Base-by-base conservation (phyloP, 2,329 filamentous ascomycete species). In the Immersiporthe knoxdaviesiana region DNA sequence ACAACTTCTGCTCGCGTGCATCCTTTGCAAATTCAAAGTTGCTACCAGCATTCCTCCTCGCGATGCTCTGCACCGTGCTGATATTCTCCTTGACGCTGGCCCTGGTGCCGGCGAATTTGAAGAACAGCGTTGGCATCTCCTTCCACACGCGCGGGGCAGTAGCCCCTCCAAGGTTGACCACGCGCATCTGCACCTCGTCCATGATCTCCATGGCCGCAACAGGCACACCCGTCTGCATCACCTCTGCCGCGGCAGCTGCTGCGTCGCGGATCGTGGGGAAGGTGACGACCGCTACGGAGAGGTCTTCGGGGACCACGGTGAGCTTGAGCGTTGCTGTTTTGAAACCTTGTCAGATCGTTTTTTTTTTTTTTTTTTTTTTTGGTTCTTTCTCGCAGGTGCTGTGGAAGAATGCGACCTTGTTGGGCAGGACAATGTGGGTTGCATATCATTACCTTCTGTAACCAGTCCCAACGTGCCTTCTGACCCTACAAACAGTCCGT, bases 181-280 rank as follows among this genome's bases (percentile, higher is more conserved):
- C 91, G 72, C 84, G 86, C 92, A 96, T 96, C 79, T 94, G 92
- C 3, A 95, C 91, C 69, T 96, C 92, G 76, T 96, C 92, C 91
- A 96, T 93, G 73, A 96, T 70, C 79, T 96, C 92, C 87, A 94
- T 91, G 3, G 91, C 91, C 0, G 90, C 91, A 8, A 94, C 85
- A 0, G 90, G 91, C 3, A 94, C 84, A 0, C 90, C 92, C 0
- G 88, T 85, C 74, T 91, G 88, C 84, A 95, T 91, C n/a, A 95
- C 88, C 63, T 87, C 87, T 1, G 91, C 90, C 0, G 92, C 92
- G 0, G 92, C 91, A 0, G 89, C 85, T 0, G 92, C 92, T 1
- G 92, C 92, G 77, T 92, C 89, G 37, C 91, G 87, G 71, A 95
- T 93, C 0, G 86, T 88, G 0, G 92, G 91, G 77, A 96, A 96